These are phyloP conservation scores for Rugonectria rugulosa DNA, from an alignment of 2,329 filamentous ascomycete genomes.

Conservation along the genomic window DNA sequence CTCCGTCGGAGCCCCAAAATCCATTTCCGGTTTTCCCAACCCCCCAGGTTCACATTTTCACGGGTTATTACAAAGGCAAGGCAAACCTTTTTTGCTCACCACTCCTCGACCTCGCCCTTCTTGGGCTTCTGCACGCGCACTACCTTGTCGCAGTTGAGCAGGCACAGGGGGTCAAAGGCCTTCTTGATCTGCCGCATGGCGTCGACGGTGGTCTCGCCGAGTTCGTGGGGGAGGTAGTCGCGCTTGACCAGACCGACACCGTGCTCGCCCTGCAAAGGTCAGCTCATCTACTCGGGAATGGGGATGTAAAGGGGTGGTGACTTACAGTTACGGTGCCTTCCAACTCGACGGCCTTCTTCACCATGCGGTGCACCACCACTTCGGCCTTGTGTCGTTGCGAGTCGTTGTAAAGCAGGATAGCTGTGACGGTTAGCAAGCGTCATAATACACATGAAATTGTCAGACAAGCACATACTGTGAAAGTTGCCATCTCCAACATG, in stretches of 20 bases:
- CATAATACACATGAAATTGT: not conserved
- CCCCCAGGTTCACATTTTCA: too few species aligned
- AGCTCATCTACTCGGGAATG: not conserved
- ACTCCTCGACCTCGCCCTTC: slow-evolving; percentile 53
- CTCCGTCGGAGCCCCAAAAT: slow-evolving; percentile 5
- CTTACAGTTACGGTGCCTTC: slow-evolving; percentile 81
- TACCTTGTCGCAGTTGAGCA: slow-evolving; percentile 75
- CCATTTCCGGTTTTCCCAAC: not conserved
- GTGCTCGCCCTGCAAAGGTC: slow-evolving; percentile 71
- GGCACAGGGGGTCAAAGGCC: slow-evolving; percentile 77
- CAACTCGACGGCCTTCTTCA: slow-evolving; percentile 83
- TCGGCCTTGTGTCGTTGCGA: slow-evolving; percentile 72
- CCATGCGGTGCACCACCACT: slow-evolving; percentile 80
- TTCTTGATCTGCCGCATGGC: slow-evolving; percentile 87
- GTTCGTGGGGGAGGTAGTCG: slow-evolving; percentile 81
- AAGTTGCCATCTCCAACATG: slow-evolving; percentile 84
- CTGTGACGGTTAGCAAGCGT: slow-evolving; percentile 35
- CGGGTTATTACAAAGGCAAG: too few species aligned
- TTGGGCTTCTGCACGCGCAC: slow-evolving; percentile 63
- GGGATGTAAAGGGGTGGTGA: too few species aligned
- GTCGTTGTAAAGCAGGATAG: slow-evolving; percentile 69
- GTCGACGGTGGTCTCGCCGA: slow-evolving; percentile 78
- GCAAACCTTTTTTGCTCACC: slow-evolving; percentile 44
- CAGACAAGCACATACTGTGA: slow-evolving; percentile 56
- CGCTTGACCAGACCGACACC: slow-evolving; percentile 85